Percentiles rank a stretch among this genome's conserved stretches.
These are phyloP conservation scores for Drechslerella stenobrocha DNA, from an alignment of 2,329 filamentous ascomycete genomes.

Conservation along the genomic window DNA sequence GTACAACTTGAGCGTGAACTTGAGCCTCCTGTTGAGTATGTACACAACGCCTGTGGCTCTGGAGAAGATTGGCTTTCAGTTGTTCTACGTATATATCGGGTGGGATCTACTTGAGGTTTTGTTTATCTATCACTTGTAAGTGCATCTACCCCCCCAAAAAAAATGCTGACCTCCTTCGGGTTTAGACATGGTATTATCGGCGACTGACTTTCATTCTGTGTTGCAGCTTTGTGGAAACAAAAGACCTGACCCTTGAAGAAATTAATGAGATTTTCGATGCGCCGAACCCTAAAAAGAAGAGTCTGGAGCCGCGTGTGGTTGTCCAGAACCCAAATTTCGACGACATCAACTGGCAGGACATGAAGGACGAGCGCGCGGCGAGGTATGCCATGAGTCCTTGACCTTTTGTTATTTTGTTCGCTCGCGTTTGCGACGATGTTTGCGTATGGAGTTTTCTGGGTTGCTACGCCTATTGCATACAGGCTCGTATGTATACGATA, in stretches of 20 bases:
- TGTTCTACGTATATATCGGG: slow-evolving; percentile 60
- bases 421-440: neutral
- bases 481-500: too few relatives aligned
- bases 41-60: slow-evolving; percentile 60
- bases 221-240: slow-evolving; percentile 64
- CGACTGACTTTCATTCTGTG: slow-evolving; percentile 3
- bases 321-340: slow-evolving; percentile 48
- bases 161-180: too few relatives aligned
- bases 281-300: slow-evolving; percentile 52
- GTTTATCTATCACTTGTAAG: slow-evolving; percentile 54
- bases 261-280: slow-evolving; percentile 71
- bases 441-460: too few relatives aligned
- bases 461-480: too few relatives aligned
- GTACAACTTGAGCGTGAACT: slow-evolving; percentile 59
- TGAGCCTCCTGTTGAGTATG: slow-evolving; percentile 58
- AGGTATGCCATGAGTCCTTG: slow-evolving; percentile 45
- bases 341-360: slow-evolving; percentile 46
- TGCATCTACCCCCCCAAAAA: too few relatives aligned
- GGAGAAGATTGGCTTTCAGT: slow-evolving; percentile 61
- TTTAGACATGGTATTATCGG: too few relatives aligned
- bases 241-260: slow-evolving; percentile 71
- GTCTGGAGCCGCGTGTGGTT: slow-evolving; percentile 32
- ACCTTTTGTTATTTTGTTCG: slow-evolving; percentile 3
- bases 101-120: slow-evolving; percentile 57
- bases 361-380: slow-evolving; percentile 36